Percentiles rank a stretch among this genome's conserved stretches.
phyloP scores from a whole-genome alignment of 2,329 filamentous ascomycete genomes.

The Aspergillus sp. region DNA sequence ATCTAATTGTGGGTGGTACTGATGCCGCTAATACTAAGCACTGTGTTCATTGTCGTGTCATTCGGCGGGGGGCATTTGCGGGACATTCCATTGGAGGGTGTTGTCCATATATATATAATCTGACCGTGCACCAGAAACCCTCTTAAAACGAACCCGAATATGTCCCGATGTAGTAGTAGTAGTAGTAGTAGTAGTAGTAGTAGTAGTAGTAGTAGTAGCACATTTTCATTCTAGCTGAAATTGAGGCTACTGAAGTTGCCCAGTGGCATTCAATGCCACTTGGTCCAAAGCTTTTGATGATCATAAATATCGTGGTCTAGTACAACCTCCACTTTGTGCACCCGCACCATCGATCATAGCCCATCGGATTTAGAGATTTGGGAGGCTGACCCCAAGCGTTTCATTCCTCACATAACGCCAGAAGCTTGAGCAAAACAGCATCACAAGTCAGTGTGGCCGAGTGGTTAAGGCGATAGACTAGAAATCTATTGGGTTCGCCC shows the following conservation, averaged over 20 bases:
- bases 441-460: neutral
- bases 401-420: neutral
- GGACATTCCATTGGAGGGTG: neutral
- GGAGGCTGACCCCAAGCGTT: too few relatives aligned
- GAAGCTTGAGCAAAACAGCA: neutral
- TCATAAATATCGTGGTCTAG: neutral
- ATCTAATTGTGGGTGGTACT: neutral
- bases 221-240: neutral
- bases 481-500: constrained; percentile 19
- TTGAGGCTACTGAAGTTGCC: too few relatives aligned
- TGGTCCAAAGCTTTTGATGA: too few relatives aligned
- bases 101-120: neutral
- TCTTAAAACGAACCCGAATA: too few relatives aligned
- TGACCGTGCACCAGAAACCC: neutral
- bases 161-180: neutral
- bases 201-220: neutral
- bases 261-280: too few relatives aligned
- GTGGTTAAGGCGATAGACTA: constrained; percentile 6
- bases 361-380: too few relatives aligned
- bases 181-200: too few relatives aligned
- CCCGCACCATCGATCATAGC: neutral
- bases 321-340: neutral
- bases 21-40: too few relatives aligned
- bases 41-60: neutral
- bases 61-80: neutral